These are phyloP conservation scores for Cenococcum geophilum DNA, from an alignment of 495 filamentous ascomycete species.

Conservation along the genomic window DNA sequence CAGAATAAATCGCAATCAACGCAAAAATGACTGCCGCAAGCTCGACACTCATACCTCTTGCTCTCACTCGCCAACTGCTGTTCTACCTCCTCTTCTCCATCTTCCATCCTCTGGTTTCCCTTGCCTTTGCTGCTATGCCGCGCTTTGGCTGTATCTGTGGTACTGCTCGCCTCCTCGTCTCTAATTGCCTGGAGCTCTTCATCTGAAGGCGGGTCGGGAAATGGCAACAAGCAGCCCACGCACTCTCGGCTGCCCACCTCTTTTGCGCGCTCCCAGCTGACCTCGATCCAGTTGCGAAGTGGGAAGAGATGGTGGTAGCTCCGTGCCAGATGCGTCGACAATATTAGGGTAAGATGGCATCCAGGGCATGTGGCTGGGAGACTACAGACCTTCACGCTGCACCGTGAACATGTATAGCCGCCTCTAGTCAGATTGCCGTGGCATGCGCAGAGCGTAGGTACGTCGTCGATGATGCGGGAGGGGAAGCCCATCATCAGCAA, in stretches of 20 bases:
- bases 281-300: slow-evolving; percentile 81
- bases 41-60: slow-evolving; percentile 78
- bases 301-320: slow-evolving; percentile 97
- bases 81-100: slow-evolving; percentile 34
- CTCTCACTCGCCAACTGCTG: slow-evolving; percentile 72
- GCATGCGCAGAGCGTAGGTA: slow-evolving; percentile 79
- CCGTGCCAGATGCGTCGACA: slow-evolving; percentile 90
- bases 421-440: slow-evolving; percentile 77
- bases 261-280: slow-evolving; percentile 68
- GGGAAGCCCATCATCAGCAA: slow-evolving; percentile 98
- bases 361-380: slow-evolving; percentile 88
- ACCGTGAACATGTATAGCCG: slow-evolving; percentile 90
- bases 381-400: slow-evolving; percentile 80
- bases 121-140: slow-evolving; percentile 10
- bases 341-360: slow-evolving; percentile 86
- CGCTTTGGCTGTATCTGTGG: neutral
- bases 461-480: slow-evolving; percentile 72
- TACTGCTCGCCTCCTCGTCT: neutral
- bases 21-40: slow-evolving; percentile 84
- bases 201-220: slow-evolving; percentile 42
- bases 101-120: slow-evolving; percentile 13
- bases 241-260: slow-evolving; percentile 45
- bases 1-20: slow-evolving; percentile 95
- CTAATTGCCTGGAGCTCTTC: slow-evolving; percentile 17
- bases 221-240: slow-evolving; percentile 48